These are phyloP conservation scores for Euphorbia schlechtendalii DNA, from an alignment of 441 rosid genomes.

Conservation along the genomic window DNA sequence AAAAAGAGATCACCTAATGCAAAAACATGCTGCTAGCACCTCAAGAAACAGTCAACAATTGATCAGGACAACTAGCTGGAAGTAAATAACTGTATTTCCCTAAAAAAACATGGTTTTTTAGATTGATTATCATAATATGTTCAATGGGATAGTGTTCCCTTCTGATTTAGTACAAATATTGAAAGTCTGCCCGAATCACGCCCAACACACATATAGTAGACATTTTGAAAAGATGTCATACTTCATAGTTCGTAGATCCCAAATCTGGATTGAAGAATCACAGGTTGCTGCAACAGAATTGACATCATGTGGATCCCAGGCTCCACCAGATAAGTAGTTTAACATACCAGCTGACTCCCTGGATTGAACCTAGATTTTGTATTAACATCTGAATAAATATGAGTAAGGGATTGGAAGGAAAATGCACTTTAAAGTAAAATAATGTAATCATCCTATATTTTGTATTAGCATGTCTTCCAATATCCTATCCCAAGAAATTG, in stretches of 20 bases:
- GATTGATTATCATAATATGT: neutral
- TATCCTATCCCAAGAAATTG: neutral
- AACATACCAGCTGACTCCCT: constrained; percentile 81
- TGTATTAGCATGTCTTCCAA: neutral
- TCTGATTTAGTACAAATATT: neutral
- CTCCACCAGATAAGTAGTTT: constrained; percentile 80
- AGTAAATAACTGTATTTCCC: neutral
- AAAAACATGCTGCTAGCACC: constrained; percentile 13
- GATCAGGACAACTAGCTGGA: neutral
- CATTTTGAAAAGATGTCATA: constrained; percentile 29
- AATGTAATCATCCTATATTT: neutral
- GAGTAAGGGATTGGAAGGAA: too few species aligned
- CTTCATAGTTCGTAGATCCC: constrained; percentile 81
- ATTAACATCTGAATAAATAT: constrained; percentile 29
- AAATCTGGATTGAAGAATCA: constrained; percentile 79
- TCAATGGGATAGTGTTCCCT: neutral
- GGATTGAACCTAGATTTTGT: constrained; percentile 55
- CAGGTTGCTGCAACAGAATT: constrained; percentile 66
- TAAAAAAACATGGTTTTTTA: neutral
- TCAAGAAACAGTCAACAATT: neutral
- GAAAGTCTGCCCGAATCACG: neutral
- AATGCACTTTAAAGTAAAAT: constrained; percentile 9
- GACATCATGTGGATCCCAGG: constrained; percentile 87
- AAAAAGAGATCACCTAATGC: neutral
- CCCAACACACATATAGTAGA: neutral